Evolutionary conservation across 192 early-diverging fungal species (phyloP), one percentile per base, ranked within the genome.

Genomic region (Coemansia nantahalensis): DNA sequence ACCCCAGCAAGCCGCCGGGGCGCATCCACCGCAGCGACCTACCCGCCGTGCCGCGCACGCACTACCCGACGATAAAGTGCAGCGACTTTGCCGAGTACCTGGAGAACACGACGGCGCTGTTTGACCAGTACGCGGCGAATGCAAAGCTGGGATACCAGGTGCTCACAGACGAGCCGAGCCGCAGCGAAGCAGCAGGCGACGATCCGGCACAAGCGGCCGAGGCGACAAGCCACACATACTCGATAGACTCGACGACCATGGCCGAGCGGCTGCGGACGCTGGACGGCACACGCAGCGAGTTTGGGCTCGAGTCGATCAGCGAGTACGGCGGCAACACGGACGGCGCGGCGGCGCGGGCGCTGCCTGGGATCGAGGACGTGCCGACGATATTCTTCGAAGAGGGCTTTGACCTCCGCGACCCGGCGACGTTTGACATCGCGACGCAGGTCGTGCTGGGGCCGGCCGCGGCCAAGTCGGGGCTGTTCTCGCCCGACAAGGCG

Each of bases 71-170:
- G 51, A 82, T 94, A 11, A 83, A 82, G 31, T 47, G 59, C 43
- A 59, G 76, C 32, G 94, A 98, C 53, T 98, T 98, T 80, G 90
- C 92, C 44, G 78, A 75, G 4, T 98, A 98, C 53, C 56, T 92
- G 21, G 77, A 81, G 7, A 76, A 77, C 8, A 83, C 94, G 16
- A 63, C 80, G 1, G 84, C 84, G 7, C 86, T 88, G 0, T 91
- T 89, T 55, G 91, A 91, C 43, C 81, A 82, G 43, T 98, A 93
- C 52, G 82, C 84, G 41, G 65, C 78, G 18, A 90, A 95, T 51
- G 77, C 83, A 10, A 44, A 67, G 56, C 51, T 68, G 13, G 61
- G 57, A 24, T 48, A 77, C 62, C 62, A 79, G 56, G 50, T 73
- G 44, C 74, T 61, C 43, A 62, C 65, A 50, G 59, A 71, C 56